phyloP scores from a whole-genome alignment of 2,329 filamentous ascomycete species.

The Lasiodiplodia hormozganensis region DNA sequence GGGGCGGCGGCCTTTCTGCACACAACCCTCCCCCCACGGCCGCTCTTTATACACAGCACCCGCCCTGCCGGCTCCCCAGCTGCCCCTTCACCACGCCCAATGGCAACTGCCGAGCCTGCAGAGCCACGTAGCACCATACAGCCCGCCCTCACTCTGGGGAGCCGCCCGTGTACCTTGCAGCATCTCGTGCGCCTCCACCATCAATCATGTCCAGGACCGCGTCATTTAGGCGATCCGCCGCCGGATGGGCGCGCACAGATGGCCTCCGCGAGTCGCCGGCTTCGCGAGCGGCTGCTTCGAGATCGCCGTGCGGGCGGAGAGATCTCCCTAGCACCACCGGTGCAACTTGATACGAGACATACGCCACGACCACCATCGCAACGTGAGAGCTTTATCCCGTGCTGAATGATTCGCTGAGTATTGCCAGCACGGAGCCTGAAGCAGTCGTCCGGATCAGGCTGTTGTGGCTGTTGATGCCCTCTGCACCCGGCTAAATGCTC shows the following conservation, averaged over 20 bases:
- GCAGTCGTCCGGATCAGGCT: not conserved
- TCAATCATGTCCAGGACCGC: constrained; percentile 2
- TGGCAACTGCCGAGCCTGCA: constrained; percentile 25
- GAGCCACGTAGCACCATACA: constrained; percentile 28
- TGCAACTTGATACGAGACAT: constrained; percentile 12
- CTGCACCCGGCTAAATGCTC: constrained; percentile 4
- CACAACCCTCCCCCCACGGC: not conserved
- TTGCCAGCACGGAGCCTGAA: not conserved
- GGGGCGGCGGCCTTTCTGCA: not conserved
- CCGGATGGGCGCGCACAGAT: not conserved
- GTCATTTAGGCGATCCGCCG: not conserved
- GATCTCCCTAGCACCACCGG: constrained; percentile 1
- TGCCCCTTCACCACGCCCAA: constrained; percentile 12
- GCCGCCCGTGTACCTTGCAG: constrained; percentile 19
- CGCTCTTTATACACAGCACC: constrained; percentile 18
- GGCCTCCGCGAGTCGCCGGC: not conserved
- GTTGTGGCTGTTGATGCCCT: not conserved
- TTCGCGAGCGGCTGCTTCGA: constrained; percentile 8
- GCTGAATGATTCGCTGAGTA: not conserved
- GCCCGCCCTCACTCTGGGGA: constrained; percentile 23
- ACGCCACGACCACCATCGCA: not conserved
- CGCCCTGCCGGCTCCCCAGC: constrained; percentile 27
- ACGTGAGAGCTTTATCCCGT: not conserved
- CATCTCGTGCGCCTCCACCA: constrained; percentile 13
- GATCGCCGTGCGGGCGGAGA: not conserved